A percentile compares a stretch with the other conserved stretches of the same genome.
phyloP scores from a whole-genome alignment of 2,329 filamentous ascomycete species.

The Botrytis fragariae region DNA sequence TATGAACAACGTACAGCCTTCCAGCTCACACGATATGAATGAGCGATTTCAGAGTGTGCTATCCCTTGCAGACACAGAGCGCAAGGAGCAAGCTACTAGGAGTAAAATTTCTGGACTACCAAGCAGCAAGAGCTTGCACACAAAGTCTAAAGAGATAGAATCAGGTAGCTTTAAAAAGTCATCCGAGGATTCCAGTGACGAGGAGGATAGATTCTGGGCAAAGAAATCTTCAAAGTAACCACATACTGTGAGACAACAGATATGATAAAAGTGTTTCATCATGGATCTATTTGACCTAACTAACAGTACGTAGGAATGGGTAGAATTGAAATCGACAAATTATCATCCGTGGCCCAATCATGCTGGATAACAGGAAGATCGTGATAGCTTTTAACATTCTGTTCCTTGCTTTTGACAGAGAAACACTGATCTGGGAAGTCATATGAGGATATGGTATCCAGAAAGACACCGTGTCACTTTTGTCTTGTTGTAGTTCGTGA shows the following conservation, averaged over 20 bases:
- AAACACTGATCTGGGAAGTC: background rate
- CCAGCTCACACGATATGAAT: too few relatives aligned
- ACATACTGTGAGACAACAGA: too few relatives aligned
- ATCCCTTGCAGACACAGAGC: background rate
- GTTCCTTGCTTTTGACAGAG: background rate
- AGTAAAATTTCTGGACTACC: accelerated
- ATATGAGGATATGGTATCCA: too few relatives aligned
- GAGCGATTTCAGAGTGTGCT: background rate
- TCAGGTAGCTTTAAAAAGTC: accelerated
- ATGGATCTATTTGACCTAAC: background rate
- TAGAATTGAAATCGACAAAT: background rate
- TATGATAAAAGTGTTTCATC: too few relatives aligned
- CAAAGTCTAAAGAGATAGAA: background rate
- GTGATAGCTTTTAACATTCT: background rate
- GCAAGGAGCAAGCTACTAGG: background rate
- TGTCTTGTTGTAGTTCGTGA: background rate
- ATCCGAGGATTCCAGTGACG: background rate
- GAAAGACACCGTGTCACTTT: background rate
- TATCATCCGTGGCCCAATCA: background rate
- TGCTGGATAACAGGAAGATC: background rate
- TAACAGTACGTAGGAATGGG: background rate
- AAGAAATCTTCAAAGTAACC: background rate
- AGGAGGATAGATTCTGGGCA: background rate
- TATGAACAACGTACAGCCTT: accelerated
- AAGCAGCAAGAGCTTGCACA: accelerated